A percentile compares a stretch with the other conserved stretches of the same genome.
Conservation (phyloP, 1,284 basidiomycete species). For the Ustanciosporium gigantosporum region DNA sequence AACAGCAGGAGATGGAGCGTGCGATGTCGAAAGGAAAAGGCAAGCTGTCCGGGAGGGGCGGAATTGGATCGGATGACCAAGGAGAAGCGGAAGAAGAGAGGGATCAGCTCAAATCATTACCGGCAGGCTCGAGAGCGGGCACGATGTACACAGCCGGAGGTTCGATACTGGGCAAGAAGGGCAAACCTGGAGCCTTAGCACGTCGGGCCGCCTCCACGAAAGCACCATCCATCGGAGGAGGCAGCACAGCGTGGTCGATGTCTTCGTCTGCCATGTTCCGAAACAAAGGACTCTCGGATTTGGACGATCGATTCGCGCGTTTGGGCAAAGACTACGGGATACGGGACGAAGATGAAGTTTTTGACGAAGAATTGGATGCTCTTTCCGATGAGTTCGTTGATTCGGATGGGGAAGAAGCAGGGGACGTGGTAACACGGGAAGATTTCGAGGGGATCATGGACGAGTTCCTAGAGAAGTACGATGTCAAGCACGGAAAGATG, state of each 20-base stretch:
- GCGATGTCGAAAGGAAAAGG: constrained; percentile 4
- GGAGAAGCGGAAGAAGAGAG: constrained; percentile 43
- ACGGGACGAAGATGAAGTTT: constrained; percentile 67
- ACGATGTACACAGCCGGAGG: constrained; percentile 36
- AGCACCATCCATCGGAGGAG: constrained; percentile 48
- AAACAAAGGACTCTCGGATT: constrained; percentile 80
- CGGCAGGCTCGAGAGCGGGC: constrained; percentile 13
- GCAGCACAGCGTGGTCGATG: constrained; percentile 67
- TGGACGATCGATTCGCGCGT: constrained; percentile 93
- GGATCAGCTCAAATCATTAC: constrained; percentile 40
- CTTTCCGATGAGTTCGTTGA: constrained; percentile 66
- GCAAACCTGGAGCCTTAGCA: constrained; percentile 51
- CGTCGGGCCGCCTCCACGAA: constrained; percentile 49
- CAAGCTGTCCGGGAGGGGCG: background rate
- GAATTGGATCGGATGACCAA: constrained; percentile 5
- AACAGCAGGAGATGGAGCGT: constrained; percentile 33
- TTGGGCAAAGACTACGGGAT: constrained; percentile 64
- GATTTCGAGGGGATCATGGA: constrained; percentile 91
- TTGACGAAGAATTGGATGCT: constrained; percentile 72
- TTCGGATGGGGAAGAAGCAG: constrained; percentile 66
- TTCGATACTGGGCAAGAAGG: constrained; percentile 43
- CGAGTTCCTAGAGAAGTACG: constrained; percentile 90
- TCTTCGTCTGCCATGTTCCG: constrained; percentile 93
- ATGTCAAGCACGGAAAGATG: constrained; percentile 83
- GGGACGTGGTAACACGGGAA: constrained; percentile 71